These are phyloP conservation scores for Candida silvatica DNA, from an alignment of 805 yeast species.

Conservation along the genomic window DNA sequence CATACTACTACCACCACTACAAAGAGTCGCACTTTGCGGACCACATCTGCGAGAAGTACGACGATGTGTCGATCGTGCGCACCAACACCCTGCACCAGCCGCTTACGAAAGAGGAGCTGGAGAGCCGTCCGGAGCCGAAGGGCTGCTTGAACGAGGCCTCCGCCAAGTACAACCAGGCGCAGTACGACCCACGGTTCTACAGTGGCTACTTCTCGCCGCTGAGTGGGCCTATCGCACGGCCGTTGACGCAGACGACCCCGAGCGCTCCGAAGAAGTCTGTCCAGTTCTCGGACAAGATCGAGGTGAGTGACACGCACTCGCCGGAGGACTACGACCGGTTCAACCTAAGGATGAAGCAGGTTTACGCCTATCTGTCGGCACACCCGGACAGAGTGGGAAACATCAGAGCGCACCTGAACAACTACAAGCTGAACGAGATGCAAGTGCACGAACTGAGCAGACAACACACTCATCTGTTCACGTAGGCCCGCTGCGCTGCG, in stretches of 20 bases:
- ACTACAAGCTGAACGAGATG: slow-evolving; percentile 57
- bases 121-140: too few species aligned
- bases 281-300: slow-evolving; percentile 37
- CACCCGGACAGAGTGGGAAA: slow-evolving; percentile 42
- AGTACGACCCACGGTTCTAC: slow-evolving; percentile 1
- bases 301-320: slow-evolving; percentile 44
- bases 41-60: background rate
- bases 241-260: background rate
- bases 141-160: slow-evolving; percentile 2
- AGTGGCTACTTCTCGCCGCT: background rate
- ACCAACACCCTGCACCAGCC: too few species aligned
- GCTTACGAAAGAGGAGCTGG: too few species aligned
- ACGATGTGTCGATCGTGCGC: background rate
- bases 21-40: slow-evolving; percentile 8
- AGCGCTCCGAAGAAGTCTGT: slow-evolving; percentile 5
- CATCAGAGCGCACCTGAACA: slow-evolving; percentile 58
- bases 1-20: slow-evolving; percentile 14
- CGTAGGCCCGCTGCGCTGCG: too few species aligned
- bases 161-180: background rate
- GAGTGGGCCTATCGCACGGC: background rate
- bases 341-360: slow-evolving; percentile 41
- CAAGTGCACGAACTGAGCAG: slow-evolving; percentile 54
- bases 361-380: slow-evolving; percentile 32
- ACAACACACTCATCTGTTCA: slow-evolving; percentile 56
- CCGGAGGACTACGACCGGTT: slow-evolving; percentile 44